Evolutionary conservation across 305 asterid genomes (phyloP).

Genomic region (Fraxinus platypoda): DNA sequence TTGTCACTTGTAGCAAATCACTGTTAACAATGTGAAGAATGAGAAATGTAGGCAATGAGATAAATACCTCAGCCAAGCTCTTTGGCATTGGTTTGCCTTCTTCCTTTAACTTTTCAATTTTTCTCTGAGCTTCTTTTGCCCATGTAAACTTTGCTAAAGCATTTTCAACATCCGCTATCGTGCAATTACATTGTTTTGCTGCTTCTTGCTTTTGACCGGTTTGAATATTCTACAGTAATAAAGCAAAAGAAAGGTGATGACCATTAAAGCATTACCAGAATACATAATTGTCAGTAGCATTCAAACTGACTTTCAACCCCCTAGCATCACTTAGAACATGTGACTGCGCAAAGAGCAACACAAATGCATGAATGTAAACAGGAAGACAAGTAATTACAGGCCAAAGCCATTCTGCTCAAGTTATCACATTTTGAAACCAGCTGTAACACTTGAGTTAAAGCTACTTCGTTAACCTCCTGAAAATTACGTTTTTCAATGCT

Average conservation of each 20-base stretch:
- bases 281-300: constrained; percentile 17
- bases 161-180: constrained; percentile 68
- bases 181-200: constrained; percentile 76
- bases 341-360: background rate
- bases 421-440: background rate
- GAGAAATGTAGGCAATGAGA: constrained; percentile 10
- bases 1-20: background rate
- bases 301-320: background rate
- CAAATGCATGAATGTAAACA: background rate
- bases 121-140: constrained; percentile 79
- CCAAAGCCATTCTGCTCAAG: background rate
- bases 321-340: background rate
- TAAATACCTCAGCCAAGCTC: constrained; percentile 71
- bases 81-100: constrained; percentile 93
- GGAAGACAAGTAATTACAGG: background rate
- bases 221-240: constrained; percentile 52
- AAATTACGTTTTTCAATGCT: background rate
- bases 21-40: background rate
- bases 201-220: constrained; percentile 64
- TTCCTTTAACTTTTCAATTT: constrained; percentile 62
- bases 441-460: background rate
- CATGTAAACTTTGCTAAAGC: constrained; percentile 78
- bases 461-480: background rate
- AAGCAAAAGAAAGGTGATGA: constrained; percentile 10
- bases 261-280: background rate